Percentiles rank a stretch among this genome's conserved stretches.
Evolutionary conservation across 1,284 basidiomycete species (phyloP).

Genomic region (Kwoniella shivajii): DNA sequence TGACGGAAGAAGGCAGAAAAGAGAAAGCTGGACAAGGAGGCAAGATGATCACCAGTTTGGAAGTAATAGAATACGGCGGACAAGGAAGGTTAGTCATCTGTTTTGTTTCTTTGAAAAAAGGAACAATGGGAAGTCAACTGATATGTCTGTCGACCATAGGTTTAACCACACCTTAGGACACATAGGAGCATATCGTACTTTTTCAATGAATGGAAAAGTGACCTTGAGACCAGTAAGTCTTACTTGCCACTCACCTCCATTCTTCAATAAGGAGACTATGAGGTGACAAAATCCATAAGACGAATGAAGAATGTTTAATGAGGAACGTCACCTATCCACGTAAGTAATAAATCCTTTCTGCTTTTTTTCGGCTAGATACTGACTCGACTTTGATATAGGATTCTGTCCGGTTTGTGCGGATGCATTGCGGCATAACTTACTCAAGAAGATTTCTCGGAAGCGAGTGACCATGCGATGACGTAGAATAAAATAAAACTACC

Average conservation of each 20-base stretch:
- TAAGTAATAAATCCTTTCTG: slow-evolving; percentile 18
- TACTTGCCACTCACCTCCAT: background rate
- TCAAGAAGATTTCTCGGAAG: slow-evolving; percentile 19
- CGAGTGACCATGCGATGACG: too few species aligned
- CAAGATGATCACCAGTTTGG: slow-evolving; percentile 66
- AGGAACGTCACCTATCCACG: slow-evolving; percentile 61
- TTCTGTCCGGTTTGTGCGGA: slow-evolving; percentile 77
- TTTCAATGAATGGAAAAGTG: slow-evolving; percentile 33
- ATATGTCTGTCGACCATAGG: slow-evolving; percentile 53
- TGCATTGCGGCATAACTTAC: slow-evolving; percentile 56
- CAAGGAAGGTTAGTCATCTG: slow-evolving; percentile 61
- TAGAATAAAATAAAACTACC: too few species aligned
- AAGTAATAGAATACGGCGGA: slow-evolving; percentile 74
- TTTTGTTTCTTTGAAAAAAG: background rate
- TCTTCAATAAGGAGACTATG: background rate
- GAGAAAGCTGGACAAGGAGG: slow-evolving; percentile 62
- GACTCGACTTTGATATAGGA: slow-evolving; percentile 43
- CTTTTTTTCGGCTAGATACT: background rate
- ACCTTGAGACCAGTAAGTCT: slow-evolving; percentile 46
- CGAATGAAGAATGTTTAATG: slow-evolving; percentile 84
- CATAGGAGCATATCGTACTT: slow-evolving; percentile 76
- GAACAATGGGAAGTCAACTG: background rate
- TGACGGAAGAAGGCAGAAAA: slow-evolving; percentile 60
- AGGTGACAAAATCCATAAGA: slow-evolving; percentile 41
- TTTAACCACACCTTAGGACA: slow-evolving; percentile 65